Conservation (phyloP, 2,329 filamentous ascomycete species). For the Microdochium bolleyi region DNA sequence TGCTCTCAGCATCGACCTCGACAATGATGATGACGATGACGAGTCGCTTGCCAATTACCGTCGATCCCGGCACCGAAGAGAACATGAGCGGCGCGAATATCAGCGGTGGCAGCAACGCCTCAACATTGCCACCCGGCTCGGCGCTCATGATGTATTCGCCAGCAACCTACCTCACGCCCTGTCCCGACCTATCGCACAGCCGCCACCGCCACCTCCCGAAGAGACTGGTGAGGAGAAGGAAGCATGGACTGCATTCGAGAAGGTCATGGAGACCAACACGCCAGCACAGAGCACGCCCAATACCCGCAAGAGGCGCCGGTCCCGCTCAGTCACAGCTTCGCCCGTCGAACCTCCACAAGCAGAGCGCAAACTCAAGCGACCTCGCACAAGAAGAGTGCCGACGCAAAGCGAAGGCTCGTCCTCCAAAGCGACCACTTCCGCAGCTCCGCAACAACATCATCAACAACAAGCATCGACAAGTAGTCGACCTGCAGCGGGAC, state of each 20-base stretch:
- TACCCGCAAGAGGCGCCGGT: conserved; percentile 64
- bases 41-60: conserved; percentile 44
- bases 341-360: conserved; percentile 64
- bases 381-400: conserved; percentile 64
- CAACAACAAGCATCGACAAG: conserved; percentile 14
- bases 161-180: conserved; percentile 49
- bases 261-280: conserved; percentile 63
- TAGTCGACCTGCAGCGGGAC: conserved; percentile 5
- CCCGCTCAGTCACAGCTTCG: conserved; percentile 61
- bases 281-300: conserved; percentile 29
- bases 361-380: conserved; percentile 79
- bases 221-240: conserved; percentile 74
- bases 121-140: conserved; percentile 72
- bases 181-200: conserved; percentile 51
- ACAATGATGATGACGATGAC: conserved; percentile 82
- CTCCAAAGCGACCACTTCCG: conserved; percentile 14
- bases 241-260: conserved; percentile 88
- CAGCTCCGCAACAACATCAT: conserved; percentile 18
- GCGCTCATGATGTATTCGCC: conserved; percentile 65
- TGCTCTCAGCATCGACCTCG: conserved; percentile 66
- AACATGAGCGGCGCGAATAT: conserved; percentile 47
- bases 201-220: conserved; percentile 42
- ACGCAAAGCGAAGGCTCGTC: conserved; percentile 38
- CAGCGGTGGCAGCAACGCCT: conserved; percentile 79
- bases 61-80: conserved; percentile 41